Evolutionary conservation across 2,329 filamentous ascomycete species (phyloP).

Genomic region (Aureobasidium melanogenum): DNA sequence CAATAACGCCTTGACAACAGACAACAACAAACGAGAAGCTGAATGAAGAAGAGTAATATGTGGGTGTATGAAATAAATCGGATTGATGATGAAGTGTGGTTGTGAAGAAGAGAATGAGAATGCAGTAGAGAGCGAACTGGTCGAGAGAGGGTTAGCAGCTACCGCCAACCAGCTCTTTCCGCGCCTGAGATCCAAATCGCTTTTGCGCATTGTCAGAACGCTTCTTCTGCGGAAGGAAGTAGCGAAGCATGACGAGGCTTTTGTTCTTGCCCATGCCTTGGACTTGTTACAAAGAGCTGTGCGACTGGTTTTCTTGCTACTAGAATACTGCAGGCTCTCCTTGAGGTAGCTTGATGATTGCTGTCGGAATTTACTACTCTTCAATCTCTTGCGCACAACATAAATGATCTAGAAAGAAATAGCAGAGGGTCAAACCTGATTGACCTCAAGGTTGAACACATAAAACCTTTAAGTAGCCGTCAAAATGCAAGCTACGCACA

Average conservation of each 20-base stretch:
- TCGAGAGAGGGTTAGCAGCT: background rate
- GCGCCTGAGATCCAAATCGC: background rate
- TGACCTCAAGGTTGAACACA: background rate
- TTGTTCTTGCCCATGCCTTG: background rate
- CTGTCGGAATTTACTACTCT: background rate
- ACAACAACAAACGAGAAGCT: background rate
- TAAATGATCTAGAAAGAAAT: background rate
- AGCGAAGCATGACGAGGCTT: background rate
- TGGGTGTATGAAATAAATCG: background rate
- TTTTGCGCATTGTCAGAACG: background rate
- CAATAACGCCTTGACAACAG: background rate
- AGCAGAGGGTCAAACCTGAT: background rate
- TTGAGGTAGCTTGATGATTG: background rate
- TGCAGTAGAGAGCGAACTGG: background rate
- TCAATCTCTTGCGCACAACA: background rate
- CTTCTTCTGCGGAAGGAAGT: background rate
- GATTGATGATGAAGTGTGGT: background rate
- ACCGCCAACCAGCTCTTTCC: background rate
- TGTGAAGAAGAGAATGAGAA: background rate
- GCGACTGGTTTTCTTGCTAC: background rate
- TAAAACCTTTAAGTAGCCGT: background rate
- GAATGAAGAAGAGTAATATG: background rate
- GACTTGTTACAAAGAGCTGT: background rate
- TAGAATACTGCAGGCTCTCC: too few relatives aligned
- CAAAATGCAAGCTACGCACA: background rate